These are phyloP conservation scores for Sedum album DNA, from an alignment of 164 flowering plant genomes.

Conservation along the genomic window DNA sequence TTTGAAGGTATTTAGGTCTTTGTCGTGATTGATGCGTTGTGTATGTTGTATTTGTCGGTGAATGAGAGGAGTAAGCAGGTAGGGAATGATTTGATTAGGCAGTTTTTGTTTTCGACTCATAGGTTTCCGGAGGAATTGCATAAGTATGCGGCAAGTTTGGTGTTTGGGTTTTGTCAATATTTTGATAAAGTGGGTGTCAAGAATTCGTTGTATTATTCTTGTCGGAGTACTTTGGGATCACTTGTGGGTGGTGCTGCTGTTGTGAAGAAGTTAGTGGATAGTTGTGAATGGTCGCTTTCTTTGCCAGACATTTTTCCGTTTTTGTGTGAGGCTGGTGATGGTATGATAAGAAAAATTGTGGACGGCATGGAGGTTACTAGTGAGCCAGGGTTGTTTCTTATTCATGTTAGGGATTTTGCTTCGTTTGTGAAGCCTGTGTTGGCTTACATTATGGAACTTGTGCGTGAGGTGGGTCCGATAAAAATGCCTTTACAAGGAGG, in stretches of 20 bases:
- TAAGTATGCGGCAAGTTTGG: constrained; percentile 34
- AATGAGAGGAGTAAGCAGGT: constrained; percentile 25
- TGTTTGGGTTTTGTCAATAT: constrained; percentile 73
- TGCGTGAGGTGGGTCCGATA: constrained; percentile 21
- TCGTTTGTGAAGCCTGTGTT: constrained; percentile 43
- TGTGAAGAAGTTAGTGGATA: constrained; percentile 16
- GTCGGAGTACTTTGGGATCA: constrained; percentile 53
- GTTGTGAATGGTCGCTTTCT: constrained; percentile 15
- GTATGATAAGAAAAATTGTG: constrained; percentile 29
- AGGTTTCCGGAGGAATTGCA: constrained; percentile 21
- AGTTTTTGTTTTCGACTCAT: constrained; percentile 28
- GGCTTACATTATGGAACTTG: constrained; percentile 26
- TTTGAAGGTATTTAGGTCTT: constrained; percentile 41
- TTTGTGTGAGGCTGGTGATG: constrained; percentile 48
- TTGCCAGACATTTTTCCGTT: constrained; percentile 54
- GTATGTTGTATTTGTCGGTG: constrained; percentile 52
- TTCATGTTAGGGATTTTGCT: constrained; percentile 47
- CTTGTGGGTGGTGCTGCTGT: constrained; percentile 38
- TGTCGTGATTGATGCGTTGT: constrained; percentile 49
- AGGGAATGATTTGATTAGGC: constrained; percentile 44
- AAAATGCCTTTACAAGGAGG: constrained; percentile 18
- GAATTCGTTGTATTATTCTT: constrained; percentile 35
- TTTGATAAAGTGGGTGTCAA: constrained; percentile 29
- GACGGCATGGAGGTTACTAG: constrained; percentile 15
- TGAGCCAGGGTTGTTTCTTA: constrained; percentile 9